Evolutionary conservation across 345 rosid species (phyloP), one percentile per base, ranked within the genome.

Genomic region (Gossypium australe): DNA sequence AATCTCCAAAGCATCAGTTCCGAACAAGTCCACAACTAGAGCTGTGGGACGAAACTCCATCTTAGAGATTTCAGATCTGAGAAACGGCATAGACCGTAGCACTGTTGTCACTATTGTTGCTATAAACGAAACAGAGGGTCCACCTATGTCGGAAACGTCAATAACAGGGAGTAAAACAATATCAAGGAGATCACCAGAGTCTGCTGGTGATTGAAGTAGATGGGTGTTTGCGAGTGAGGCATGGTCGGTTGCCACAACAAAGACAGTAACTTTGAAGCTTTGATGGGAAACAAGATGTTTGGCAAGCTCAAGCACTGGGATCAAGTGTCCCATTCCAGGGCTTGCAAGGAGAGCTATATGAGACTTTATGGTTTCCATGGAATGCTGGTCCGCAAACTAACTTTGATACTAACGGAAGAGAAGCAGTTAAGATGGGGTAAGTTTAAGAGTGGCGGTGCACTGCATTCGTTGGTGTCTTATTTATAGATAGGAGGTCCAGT

Each of bases 251-350:
- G 75, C 22, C 8, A 84, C 76, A 1, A 74, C 60, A 41, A 84
- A 78, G 64, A 83, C 27, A 14, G 87, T 84, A 47, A 85, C 80
- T 11, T 70, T 51, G 67, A 82, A 45, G 74, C 52, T 44, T 72
- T 82, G 83, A 49, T 41, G 79, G 27, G 67, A 29, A 34, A 80
- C 76, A 18, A 85, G 70, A 56, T 81, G 76, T 16, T 75, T 78
- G 25, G 79, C 78, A 0, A 88, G 81, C 78, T 86, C 87, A 1
- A 86, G 73, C 52, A 85, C 43, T 0, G 92, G 89, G 76, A 82
- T 88, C 1, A 85, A 72, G 77, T 85, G 89, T 1, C 89, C 88
- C 81, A 86, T 67, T 34, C 92, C 88, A 7, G 87, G 89, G 56
- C 85, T 83, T 1, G 88, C 67, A 4, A 88, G 80, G 11, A 86